Base-by-base conservation (phyloP, 805 yeast species). In the Candida hungchunana region DNA sequence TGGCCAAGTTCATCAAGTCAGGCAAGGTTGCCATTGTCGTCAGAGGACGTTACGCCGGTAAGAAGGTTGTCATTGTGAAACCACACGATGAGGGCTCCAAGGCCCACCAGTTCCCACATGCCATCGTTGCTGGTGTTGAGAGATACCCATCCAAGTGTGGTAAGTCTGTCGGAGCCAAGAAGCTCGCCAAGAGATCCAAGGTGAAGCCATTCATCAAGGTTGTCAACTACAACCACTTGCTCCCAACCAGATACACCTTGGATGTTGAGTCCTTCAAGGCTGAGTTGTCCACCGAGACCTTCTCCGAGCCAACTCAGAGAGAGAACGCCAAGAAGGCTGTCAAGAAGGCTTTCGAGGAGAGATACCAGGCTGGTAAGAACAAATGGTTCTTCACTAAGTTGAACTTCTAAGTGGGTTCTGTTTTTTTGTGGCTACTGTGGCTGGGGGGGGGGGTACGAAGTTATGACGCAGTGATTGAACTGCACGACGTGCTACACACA, bases 381-480 rank as follows among this genome's bases (percentile, higher is more conserved):
- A 89, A 88, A 78, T 90, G 98, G 98, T 90, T 90, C 80, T 90
- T 90, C 88, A 81, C 95, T 73, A 90, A 93, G 77, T 82, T 86
- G 69, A 79, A 82, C 75, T 86, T 86, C 76, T 86, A 85, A 48
- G 35, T 22, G 8, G 14, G 15, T 12, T 8, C 16, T 17, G 16
- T 34, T 32, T 22, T 32, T 18, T 26, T 23, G 21, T 18, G 33
- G 13, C 12, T 34, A 23, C 25, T 34, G 31, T 32, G 36, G 26
- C 17, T 8, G 24, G 26, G 36, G 18, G 19, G 16, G 8, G 24
- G 26, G 31, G 15, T 26, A 16, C 25, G 29, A 25, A 30, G 13
- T 30, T 13, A 11, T 21, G 14, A 32, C n/a, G 26, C 27, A 4
- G n/a, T 15, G 5, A 17, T 15, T 27, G 10, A 12, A 4, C 16